Evolutionary conservation across 306 rosid species (phyloP).

Genomic region (Datisca glomerata): DNA sequence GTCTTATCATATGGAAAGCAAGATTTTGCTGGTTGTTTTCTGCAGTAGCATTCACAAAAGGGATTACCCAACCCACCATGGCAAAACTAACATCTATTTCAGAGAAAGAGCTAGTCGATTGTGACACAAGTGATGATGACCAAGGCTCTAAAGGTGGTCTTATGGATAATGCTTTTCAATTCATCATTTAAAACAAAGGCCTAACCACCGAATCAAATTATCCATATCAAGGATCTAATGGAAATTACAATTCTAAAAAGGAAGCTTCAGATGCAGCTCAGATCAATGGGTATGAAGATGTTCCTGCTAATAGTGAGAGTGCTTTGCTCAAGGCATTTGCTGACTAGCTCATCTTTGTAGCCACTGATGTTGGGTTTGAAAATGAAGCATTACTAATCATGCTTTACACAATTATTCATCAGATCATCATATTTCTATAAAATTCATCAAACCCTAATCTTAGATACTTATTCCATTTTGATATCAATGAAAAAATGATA

Average conservation of each 20-base stretch:
- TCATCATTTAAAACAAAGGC: too few relatives aligned
- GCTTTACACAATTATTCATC: too few relatives aligned
- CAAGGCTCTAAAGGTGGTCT: slow-evolving; percentile 7
- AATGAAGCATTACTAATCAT: too few relatives aligned
- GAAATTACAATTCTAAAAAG: background rate
- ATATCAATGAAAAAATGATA: too few relatives aligned
- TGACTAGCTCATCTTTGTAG: background rate
- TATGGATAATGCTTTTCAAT: too few relatives aligned
- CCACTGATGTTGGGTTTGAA: slow-evolving; percentile 5
- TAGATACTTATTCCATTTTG: too few relatives aligned
- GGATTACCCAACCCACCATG: slow-evolving; percentile 26
- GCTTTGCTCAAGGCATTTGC: background rate
- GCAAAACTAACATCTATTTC: slow-evolving; percentile 24
- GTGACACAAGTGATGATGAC: background rate
- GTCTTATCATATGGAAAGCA: background rate
- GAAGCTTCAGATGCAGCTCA: background rate
- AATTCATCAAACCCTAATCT: too few relatives aligned
- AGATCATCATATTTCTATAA: too few relatives aligned
- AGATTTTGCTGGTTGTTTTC: slow-evolving; percentile 53
- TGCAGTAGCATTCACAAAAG: slow-evolving; percentile 32
- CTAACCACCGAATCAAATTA: too few relatives aligned
- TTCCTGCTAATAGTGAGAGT: slow-evolving; percentile 2
- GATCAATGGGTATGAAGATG: background rate
- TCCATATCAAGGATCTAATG: slow-evolving; percentile 2
- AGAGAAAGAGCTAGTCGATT: slow-evolving; percentile 19